A percentile compares a stretch with the other conserved stretches of the same genome.
phyloP scores from a whole-genome alignment of 495 filamentous ascomycete genomes.

The Penicillium canescens region DNA sequence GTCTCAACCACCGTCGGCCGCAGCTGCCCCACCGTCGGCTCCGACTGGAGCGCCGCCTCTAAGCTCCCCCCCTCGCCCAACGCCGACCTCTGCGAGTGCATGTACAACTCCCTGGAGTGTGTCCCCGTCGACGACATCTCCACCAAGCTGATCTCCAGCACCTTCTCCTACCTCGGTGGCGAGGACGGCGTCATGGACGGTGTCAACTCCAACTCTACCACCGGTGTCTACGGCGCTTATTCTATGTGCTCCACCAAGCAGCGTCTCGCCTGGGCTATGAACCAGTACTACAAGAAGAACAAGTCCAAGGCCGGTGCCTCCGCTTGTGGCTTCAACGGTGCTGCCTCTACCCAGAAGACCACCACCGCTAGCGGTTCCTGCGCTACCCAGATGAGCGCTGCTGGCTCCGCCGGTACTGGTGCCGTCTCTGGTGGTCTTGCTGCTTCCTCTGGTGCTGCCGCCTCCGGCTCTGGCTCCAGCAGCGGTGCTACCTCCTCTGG shows the following conservation, averaged over 20 bases:
- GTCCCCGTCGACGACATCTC: constrained; percentile 55
- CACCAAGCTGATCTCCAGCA: constrained; percentile 55
- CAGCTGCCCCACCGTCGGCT: constrained; percentile 67
- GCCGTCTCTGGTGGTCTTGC: constrained; percentile 59
- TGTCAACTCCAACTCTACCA: constrained; percentile 65
- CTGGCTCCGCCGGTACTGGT: constrained; percentile 64
- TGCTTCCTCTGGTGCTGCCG: constrained; percentile 31
- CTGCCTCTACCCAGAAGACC: constrained; percentile 50
- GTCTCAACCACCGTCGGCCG: constrained; percentile 65
- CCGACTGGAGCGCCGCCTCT: constrained; percentile 68
- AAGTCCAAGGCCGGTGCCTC: constrained; percentile 40
- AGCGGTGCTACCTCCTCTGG: constrained; percentile 42
- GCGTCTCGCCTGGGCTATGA: constrained; percentile 80
- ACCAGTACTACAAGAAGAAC: constrained; percentile 71
- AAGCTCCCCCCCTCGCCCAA: constrained; percentile 85
- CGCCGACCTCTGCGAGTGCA: constrained; percentile 77
- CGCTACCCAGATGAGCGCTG: constrained; percentile 55
- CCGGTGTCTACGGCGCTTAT: constrained; percentile 83
- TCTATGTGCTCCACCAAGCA: constrained; percentile 80
- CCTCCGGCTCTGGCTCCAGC: constrained; percentile 30
- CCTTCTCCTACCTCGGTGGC: constrained; percentile 78
- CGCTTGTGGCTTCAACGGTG: constrained; percentile 74
- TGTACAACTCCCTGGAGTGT: constrained; percentile 74
- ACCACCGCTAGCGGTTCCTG: constrained; percentile 52
- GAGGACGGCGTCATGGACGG: constrained; percentile 60